Conservation (phyloP, 257 asterid species). For the Nicotiana knightiana region DNA sequence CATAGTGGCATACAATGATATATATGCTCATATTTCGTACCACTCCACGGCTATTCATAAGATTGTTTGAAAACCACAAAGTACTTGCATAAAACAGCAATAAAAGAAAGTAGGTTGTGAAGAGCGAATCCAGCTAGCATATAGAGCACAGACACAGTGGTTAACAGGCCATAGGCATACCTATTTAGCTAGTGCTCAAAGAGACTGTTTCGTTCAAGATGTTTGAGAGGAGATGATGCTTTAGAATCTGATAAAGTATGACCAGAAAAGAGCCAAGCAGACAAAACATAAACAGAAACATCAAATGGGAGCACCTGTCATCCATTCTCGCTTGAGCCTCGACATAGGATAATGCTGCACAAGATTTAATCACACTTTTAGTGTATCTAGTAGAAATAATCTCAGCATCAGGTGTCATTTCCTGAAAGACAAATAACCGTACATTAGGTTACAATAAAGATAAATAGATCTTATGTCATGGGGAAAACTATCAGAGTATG, state of each 20-base stretch:
- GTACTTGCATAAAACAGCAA: background rate
- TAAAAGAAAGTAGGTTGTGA: background rate
- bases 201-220: background rate
- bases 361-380: slow-evolving; percentile 81
- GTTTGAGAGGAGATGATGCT: background rate
- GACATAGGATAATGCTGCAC: slow-evolving; percentile 92
- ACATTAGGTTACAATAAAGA: background rate
- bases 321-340: slow-evolving; percentile 99
- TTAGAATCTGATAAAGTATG: background rate
- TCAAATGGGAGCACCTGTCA: slow-evolving; percentile 56
- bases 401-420: slow-evolving; percentile 93
- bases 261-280: background rate
- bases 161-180: background rate
- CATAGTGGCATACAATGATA: background rate
- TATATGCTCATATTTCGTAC: background rate
- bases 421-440: slow-evolving; percentile 38
- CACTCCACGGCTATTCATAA: background rate
- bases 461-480: background rate
- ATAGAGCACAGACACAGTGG: background rate
- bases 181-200: background rate
- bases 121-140: background rate
- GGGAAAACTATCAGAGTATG: background rate
- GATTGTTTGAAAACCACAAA: background rate
- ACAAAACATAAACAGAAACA: background rate
- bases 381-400: slow-evolving; percentile 79